These are phyloP conservation scores for Nemania serpens DNA, from an alignment of 2,329 filamentous ascomycete species.

Conservation along the genomic window DNA sequence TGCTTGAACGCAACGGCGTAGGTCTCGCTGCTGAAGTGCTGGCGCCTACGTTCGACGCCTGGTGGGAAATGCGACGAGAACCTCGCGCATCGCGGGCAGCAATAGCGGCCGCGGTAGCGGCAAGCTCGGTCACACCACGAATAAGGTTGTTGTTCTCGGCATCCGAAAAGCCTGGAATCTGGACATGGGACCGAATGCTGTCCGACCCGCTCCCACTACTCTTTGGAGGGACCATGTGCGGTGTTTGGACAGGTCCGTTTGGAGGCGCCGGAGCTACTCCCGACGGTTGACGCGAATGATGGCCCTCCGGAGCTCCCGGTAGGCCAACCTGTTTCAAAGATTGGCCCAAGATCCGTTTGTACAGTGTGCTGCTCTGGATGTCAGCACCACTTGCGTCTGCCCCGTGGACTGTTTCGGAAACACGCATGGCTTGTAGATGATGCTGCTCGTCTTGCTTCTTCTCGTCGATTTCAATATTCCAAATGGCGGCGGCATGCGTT, in stretches of 20 bases:
- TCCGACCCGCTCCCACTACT: slow-evolving; percentile 51
- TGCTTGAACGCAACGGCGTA: slow-evolving; percentile 44
- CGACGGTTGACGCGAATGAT: slow-evolving; percentile 40
- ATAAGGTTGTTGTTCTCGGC: slow-evolving; percentile 81
- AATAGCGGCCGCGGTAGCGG: slow-evolving; percentile 85
- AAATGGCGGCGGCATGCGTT: slow-evolving; percentile 95
- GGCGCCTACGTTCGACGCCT: slow-evolving; percentile 35
- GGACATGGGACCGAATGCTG: slow-evolving; percentile 49
- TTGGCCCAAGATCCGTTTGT: slow-evolving; percentile 91
- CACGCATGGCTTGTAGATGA: slow-evolving; percentile 31
- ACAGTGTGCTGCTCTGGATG: slow-evolving; percentile 85
- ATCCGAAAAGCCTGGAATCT: slow-evolving; percentile 73
- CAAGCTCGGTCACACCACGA: slow-evolving; percentile 90
- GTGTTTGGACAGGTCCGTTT: slow-evolving; percentile 56
- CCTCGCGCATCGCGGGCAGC: slow-evolving; percentile 75
- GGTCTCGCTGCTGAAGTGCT: slow-evolving; percentile 38
- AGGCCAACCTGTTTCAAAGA: slow-evolving; percentile 84
- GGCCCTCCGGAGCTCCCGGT: slow-evolving; percentile 52
- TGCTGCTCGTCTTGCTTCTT: slow-evolving; percentile 66
- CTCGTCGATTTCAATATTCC: slow-evolving; percentile 83
- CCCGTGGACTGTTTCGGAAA: slow-evolving; percentile 45
- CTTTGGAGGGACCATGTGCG: slow-evolving; percentile 80
- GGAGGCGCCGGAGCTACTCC: slow-evolving; percentile 33
- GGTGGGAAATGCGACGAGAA: slow-evolving; percentile 46
- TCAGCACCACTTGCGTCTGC: slow-evolving; percentile 63